Evolutionary conservation across 345 rosid species (phyloP).

Genomic region (Camelina laxa): DNA sequence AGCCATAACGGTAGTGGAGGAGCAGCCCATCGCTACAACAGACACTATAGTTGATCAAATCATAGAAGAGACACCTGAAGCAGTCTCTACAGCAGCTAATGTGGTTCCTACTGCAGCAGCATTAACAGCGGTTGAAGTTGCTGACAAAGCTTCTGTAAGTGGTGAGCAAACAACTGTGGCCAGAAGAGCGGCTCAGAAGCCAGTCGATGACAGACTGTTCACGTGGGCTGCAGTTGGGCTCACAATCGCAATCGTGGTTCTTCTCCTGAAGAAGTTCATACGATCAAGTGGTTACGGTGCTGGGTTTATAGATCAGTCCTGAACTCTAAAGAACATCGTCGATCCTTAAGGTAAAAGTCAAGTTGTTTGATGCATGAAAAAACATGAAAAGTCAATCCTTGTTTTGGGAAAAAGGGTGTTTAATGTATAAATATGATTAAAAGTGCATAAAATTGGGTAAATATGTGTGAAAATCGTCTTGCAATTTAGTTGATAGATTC

Average conservation of each 20-base stretch:
- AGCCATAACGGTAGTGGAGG: slow-evolving; percentile 32
- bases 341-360: background rate
- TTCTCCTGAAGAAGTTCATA: slow-evolving; percentile 85
- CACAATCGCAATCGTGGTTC: slow-evolving; percentile 80
- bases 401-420: slow-evolving; percentile 20
- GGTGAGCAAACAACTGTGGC: slow-evolving; percentile 45
- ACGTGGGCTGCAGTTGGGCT: slow-evolving; percentile 91
- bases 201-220: slow-evolving; percentile 79
- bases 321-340: slow-evolving; percentile 9
- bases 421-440: slow-evolving; percentile 10
- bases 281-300: slow-evolving; percentile 79
- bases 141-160: slow-evolving; percentile 48
- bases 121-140: slow-evolving; percentile 39
- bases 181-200: slow-evolving; percentile 56
- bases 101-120: slow-evolving; percentile 38
- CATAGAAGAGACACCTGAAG: slow-evolving; percentile 51
- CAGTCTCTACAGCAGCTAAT: slow-evolving; percentile 35
- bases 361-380: slow-evolving; percentile 16
- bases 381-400: slow-evolving; percentile 11
- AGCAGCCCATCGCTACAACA: slow-evolving; percentile 18
- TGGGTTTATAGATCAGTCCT: slow-evolving; percentile 82
- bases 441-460: slow-evolving; percentile 37
- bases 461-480: slow-evolving; percentile 38
- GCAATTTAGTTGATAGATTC: slow-evolving; percentile 30
- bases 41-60: slow-evolving; percentile 50